These are phyloP conservation scores for Triticum aestivum DNA, from an alignment of 176 grass and related monocot species.

Conservation along the genomic window IWGSC_CS_RefSeq_v2.1 NC_057809.1:520810145-520810644, in stretches of 20 bases:
- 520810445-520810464: background rate
- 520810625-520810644: background rate
- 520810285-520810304: background rate
- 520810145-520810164: background rate
- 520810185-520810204: background rate
- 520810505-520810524: background rate
- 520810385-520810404: background rate
- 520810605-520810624: constrained; percentile 11
- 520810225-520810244: background rate
- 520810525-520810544: background rate
- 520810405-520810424: background rate
- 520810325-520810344: background rate
- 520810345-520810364: background rate
- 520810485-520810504: background rate
- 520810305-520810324: background rate
- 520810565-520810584: background rate
- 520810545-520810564: background rate
- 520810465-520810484: background rate
- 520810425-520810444: constrained; percentile 19
- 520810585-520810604: background rate
- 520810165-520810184: background rate
- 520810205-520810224: background rate
- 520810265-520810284: background rate
- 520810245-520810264: background rate
- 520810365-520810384: background rate